phyloP scores from a whole-genome alignment of 1,284 basidiomycete genomes.

The Heterobasidion parviporum region DNA sequence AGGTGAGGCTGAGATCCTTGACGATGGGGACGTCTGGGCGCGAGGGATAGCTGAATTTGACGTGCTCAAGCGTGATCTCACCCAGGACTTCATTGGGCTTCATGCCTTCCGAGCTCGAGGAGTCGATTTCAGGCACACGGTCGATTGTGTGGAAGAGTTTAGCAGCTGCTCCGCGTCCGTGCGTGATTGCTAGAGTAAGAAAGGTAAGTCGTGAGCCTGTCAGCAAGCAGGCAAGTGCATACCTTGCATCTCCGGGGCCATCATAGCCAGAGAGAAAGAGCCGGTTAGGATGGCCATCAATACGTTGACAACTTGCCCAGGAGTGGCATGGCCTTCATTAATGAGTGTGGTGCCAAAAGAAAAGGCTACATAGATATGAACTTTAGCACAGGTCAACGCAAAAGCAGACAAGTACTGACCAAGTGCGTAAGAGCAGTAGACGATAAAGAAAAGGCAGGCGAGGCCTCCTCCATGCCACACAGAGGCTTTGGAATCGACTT shows the following conservation, averaged over 20 bases:
- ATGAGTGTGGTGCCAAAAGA: conserved; percentile 81
- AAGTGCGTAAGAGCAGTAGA: conserved; percentile 67
- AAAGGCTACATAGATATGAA: conserved; percentile 43
- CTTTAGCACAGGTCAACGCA: background rate
- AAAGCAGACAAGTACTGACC: conserved; percentile 26
- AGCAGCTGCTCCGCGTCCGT: conserved; percentile 82
- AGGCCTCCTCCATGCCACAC: conserved; percentile 65
- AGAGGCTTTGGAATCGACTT: conserved; percentile 62
- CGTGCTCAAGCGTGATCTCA: conserved; percentile 66
- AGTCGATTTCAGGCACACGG: conserved; percentile 81
- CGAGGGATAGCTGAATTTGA: conserved; percentile 89
- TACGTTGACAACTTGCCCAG: conserved; percentile 77
- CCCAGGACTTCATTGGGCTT: conserved; percentile 71
- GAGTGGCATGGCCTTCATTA: conserved; percentile 44
- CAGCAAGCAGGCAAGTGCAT: conserved; percentile 10
- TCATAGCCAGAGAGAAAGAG: conserved; percentile 76
- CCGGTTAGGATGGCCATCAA: conserved; percentile 84
- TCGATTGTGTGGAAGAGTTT: conserved; percentile 93
- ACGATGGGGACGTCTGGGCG: conserved; percentile 81
- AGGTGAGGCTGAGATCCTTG: conserved; percentile 61
- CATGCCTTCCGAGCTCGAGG: conserved; percentile 59
- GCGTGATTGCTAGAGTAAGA: conserved; percentile 52
- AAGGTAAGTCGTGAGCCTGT: background rate
- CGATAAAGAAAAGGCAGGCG: conserved; percentile 73
- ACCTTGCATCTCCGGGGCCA: conserved; percentile 81